Base-by-base conservation (phyloP, 345 rosid genomes). In the Eucalyptus curtisii region DNA sequence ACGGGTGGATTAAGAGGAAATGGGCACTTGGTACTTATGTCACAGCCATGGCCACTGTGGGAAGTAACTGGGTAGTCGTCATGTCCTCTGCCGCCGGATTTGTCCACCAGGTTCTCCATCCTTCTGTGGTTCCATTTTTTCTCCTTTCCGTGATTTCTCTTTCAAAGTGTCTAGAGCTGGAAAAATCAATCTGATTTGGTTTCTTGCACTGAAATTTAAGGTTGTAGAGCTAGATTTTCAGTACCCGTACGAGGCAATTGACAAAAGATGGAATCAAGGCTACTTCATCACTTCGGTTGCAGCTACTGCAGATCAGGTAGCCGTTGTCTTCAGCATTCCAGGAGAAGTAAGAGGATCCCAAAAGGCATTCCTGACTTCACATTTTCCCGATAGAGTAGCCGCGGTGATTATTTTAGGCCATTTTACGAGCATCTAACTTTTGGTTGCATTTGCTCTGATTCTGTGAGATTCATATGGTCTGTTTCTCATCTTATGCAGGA, bases 1-100 rank as follows among this genome's bases (percentile, higher is more conserved):
- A 93, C 88, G 95, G 95, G 95, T 96, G 91, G 91, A 90, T 90
- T 49, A 88, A 88, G 87, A 88, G 61, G 96, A 96, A 97, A 87
- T 97, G 99, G 99, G 92, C 91, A 88, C 98, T 95, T 91, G 97
- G 97, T 30, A 94, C 93, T 91, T 94, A 92, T 89, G 98, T 97
- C 85, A 97, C 98, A 53, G 91, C 96, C 37, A 90, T 90, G 90
- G 90, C 87, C 37, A 88, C 90, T 45, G 68, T 87, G 3, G 88
- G 91, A 66, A 79, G 44, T 80, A 82, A 88, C 13, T 90, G 90
- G 91, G 90, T 86, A 30, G 86, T 88, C 45, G 79, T 88, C 49
- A 88, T 88, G 90, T 90, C 91, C 82, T 64, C 89, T 7, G 47
- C 61, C 2, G 59, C 79, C 4, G 33, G 42, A 55, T 88, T 37